Conservation (phyloP, 805 yeast species). For the Pichia cephalocereana region DNA sequence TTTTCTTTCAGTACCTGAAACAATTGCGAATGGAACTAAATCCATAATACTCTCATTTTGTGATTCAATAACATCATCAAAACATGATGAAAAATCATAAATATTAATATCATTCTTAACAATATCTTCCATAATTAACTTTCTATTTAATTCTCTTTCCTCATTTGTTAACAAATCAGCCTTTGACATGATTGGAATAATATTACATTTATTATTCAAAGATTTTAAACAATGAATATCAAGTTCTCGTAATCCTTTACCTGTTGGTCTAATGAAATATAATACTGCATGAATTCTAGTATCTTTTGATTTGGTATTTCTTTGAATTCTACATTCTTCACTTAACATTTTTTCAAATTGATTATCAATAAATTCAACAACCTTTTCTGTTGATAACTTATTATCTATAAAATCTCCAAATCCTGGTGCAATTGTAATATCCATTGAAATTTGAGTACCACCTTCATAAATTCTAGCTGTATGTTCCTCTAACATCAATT, state of each 20-base stretch:
- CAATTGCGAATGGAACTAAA: constrained; percentile 77
- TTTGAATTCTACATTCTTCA: constrained; percentile 59
- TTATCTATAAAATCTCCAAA: constrained; percentile 69
- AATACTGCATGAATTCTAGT: constrained; percentile 76
- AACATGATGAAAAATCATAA: constrained; percentile 24
- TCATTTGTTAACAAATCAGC: constrained; percentile 60
- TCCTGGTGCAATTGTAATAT: constrained; percentile 63
- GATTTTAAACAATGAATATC: constrained; percentile 67
- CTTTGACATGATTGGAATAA: constrained; percentile 76
- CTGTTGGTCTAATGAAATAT: constrained; percentile 71
- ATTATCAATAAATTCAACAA: constrained; percentile 64
- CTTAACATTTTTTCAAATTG: constrained; percentile 63
- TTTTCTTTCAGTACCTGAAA: constrained; percentile 73
- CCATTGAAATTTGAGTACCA: constrained; percentile 41
- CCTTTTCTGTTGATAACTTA: constrained; percentile 44
- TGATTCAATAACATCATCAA: constrained; percentile 23
- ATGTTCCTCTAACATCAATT: constrained; percentile 23
- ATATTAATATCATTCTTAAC: constrained; percentile 15
- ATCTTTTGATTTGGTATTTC: constrained; percentile 39
- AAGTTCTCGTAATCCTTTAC: constrained; percentile 51
- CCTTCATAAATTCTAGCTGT: constrained; percentile 32
- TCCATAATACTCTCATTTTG: constrained; percentile 16
- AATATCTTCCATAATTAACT: constrained; percentile 36
- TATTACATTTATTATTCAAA: constrained; percentile 59
- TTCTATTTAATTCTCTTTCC: constrained; percentile 39